Evolutionary conservation across 306 rosid species (phyloP), one percentile per base, ranked within the genome.

Genomic region (Quercus wislizeni): DNA sequence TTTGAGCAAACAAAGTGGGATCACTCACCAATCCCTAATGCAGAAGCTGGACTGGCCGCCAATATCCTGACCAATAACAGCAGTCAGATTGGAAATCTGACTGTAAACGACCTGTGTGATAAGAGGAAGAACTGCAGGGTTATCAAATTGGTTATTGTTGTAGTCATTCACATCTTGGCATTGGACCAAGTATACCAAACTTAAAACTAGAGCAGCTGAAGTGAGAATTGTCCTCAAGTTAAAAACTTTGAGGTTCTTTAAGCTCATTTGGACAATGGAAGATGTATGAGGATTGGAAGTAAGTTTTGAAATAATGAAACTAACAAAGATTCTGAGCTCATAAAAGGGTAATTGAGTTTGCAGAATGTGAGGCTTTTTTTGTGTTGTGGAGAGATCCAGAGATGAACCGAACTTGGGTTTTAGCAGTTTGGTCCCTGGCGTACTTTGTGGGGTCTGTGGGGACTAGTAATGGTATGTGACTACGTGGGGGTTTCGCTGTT

Each of bases 11-110:
- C 33, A 52, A 73, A 55, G 17, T 71, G 4, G 11, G 20, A 74
- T 33, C 14, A 84, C 99, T 86, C 69, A 95, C 99, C 88, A 82
- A 72, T 95, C 87, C 77, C 88, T 91, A 52, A 93, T 85, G 74
- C 99, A 95, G 86, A 95, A 95, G 83, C 74, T 89, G 71, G 92
- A 89, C 25, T 78, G 83, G 14, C 54, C 64, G 71, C 84, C 78
- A 14, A 95, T 84, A 74, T 90, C 80, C 2, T 82, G 75, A 64
- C 86, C 90, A 73, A 95, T 76, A 75, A 84, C 6, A 21, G 89
- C 74, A 13, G 97, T 95, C 78, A 90, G 84, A 85, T 95, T 92
- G 75, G 94, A 89, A 61, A 95, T 76, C 19, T 85, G 83, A 6
- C 64, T 13, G 70, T 95, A 91, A 14, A 87, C 91, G 62, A 88